Percentiles rank a stretch among this genome's conserved stretches.
Conservation (phyloP, 139 green algal genomes). For the Pleodorina starrii region DNA sequence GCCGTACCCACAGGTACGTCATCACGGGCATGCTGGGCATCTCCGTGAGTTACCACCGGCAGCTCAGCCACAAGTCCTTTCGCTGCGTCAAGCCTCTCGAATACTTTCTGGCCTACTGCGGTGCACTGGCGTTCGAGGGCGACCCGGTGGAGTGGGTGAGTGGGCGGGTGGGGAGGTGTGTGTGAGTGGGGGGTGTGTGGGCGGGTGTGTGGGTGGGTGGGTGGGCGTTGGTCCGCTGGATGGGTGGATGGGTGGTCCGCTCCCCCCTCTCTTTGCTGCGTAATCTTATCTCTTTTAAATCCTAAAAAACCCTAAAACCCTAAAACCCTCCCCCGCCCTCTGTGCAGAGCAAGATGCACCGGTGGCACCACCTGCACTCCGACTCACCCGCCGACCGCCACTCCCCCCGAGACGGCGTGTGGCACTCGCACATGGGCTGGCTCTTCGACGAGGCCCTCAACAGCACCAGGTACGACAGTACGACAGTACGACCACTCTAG, state of each 20-base stretch:
- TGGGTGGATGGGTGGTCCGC: no score
- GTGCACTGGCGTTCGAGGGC: slow-evolving; percentile 91
- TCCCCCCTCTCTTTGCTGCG: no score
- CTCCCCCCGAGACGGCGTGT: slow-evolving; percentile 82
- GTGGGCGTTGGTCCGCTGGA: no score
- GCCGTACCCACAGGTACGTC: slow-evolving; percentile 75
- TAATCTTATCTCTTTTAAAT: no score
- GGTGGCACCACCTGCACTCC: slow-evolving; percentile 83
- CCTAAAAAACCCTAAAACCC: no score
- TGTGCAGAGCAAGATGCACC: slow-evolving; percentile 53
- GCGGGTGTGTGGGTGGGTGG: no score
- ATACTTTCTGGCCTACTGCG: slow-evolving; percentile 96
- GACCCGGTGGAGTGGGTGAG: slow-evolving; percentile 92
- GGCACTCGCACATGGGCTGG: slow-evolving; percentile 81
- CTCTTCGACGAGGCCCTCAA: slow-evolving; percentile 80
- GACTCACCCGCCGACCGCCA: slow-evolving; percentile 82
- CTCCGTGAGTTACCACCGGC: slow-evolving; percentile 92
- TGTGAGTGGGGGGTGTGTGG: no score
- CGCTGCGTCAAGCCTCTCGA: slow-evolving; percentile 95
- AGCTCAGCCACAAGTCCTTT: slow-evolving; percentile 94
- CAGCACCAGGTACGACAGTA: slow-evolving; percentile 47
- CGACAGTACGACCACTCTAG: no score
- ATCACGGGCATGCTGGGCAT: slow-evolving; percentile 95
- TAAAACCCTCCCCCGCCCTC: no score
- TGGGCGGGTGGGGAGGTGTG: slow-evolving; percentile 26